Conservation (phyloP, 768 basidiomycete species). For the Xerocomellus chrysenteron region DNA sequence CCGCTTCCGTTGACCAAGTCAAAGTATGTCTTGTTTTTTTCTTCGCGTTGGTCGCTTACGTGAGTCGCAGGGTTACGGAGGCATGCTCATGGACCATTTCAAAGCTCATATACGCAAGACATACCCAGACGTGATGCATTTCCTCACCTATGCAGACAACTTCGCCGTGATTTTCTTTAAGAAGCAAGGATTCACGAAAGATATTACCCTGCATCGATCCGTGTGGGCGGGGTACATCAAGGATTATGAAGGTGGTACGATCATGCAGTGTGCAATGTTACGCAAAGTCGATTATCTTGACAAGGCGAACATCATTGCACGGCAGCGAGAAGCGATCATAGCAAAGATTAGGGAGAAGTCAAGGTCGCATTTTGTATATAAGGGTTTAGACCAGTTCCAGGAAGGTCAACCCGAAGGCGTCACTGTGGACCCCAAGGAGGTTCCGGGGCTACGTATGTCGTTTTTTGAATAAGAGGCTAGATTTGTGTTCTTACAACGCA, state of each 20-base stretch:
- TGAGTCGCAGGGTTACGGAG: constrained; percentile 84
- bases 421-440: constrained; percentile 66
- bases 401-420: constrained; percentile 51
- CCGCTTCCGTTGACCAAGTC: constrained; percentile 94
- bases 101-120: constrained; percentile 86
- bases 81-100: constrained; percentile 98
- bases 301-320: constrained; percentile 68
- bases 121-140: constrained; percentile 88
- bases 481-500: constrained; percentile 8
- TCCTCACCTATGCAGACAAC: constrained; percentile 98
- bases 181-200: constrained; percentile 98
- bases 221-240: constrained; percentile 99
- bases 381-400: constrained; percentile 76
- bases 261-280: constrained; percentile 99
- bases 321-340: constrained; percentile 88
- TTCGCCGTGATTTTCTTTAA: constrained; percentile 99
- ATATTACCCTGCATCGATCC: constrained; percentile 87
- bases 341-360: constrained; percentile 85
- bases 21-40: constrained; percentile 56
- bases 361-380: constrained; percentile 80
- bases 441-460: constrained; percentile 81
- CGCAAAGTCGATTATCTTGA: constrained; percentile 87
- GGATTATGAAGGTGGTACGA: constrained; percentile 98
- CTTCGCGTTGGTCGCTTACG: background rate
- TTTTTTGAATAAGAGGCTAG: background rate